Percentiles rank a stretch among this genome's conserved stretches.
Conservation (phyloP, 176 grass and related monocot species). For the Oryza meyeriana region DNA sequence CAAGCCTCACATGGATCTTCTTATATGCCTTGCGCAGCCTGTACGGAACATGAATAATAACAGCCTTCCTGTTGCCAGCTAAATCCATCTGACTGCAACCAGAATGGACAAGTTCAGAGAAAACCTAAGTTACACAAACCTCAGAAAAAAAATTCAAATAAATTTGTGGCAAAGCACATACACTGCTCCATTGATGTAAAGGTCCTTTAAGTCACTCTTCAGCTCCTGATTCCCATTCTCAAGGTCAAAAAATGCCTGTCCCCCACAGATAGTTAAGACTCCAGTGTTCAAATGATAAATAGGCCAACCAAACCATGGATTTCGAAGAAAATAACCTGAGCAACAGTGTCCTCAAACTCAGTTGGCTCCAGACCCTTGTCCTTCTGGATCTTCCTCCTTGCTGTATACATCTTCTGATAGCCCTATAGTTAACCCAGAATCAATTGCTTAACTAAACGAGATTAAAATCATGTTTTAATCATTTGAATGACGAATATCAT, state of each 20-base stretch:
- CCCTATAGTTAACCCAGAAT: not conserved
- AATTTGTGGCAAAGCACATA: constrained; percentile 18
- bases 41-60: constrained; percentile 67
- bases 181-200: constrained; percentile 64
- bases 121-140: not conserved
- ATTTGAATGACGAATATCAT: not conserved
- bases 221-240: constrained; percentile 73
- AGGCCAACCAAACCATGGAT: not conserved
- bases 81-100: constrained; percentile 60
- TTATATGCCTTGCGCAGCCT: constrained; percentile 59
- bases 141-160: not conserved
- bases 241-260: constrained; percentile 66
- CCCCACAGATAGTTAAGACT: not conserved
- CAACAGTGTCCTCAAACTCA: constrained; percentile 76
- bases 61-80: constrained; percentile 63
- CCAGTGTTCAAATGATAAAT: not conserved
- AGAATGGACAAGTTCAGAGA: not conserved
- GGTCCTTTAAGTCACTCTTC: constrained; percentile 73
- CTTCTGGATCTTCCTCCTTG: constrained; percentile 77
- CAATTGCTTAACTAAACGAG: not conserved
- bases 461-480: not conserved
- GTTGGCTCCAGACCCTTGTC: constrained; percentile 61
- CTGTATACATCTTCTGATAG: constrained; percentile 56
- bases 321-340: constrained; percentile 46
- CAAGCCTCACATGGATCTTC: constrained; percentile 71